Evolutionary conservation across 371 early-diverging fungal genomes (phyloP).

Genomic region (Actinomortierella wolfii): DNA sequence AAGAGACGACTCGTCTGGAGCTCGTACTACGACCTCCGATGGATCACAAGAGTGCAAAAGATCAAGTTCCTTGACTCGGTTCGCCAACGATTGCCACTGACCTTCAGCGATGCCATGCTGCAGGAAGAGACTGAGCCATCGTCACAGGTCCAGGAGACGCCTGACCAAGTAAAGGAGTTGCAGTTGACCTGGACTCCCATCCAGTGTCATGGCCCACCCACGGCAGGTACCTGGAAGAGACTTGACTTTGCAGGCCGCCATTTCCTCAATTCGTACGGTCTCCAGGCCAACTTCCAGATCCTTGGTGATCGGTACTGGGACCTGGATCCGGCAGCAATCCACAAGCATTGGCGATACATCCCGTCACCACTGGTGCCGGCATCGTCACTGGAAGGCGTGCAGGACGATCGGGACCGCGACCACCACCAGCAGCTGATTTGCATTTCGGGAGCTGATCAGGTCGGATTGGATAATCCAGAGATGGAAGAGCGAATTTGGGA

Average conservation of each 20-base stretch:
- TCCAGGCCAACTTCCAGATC: conserved; percentile 28
- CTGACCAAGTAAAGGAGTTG: background rate
- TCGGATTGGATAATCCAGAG: conserved; percentile 19
- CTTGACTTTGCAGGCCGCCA: conserved; percentile 39
- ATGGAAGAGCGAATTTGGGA: conserved; percentile 36
- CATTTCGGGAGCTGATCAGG: conserved; percentile 29
- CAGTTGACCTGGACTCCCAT: conserved; percentile 4
- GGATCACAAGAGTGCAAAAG: no score
- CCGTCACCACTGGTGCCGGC: background rate
- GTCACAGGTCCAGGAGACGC: conserved; percentile 13
- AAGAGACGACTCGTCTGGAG: no score
- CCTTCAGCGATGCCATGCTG: conserved; percentile 30
- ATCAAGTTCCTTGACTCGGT: no score
- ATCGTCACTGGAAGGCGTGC: background rate
- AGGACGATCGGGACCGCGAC: background rate
- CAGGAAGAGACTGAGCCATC: conserved; percentile 28
- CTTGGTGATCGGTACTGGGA: conserved; percentile 27
- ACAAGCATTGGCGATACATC: conserved; percentile 20
- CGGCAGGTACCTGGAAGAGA: conserved; percentile 31
- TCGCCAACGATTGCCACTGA: background rate
- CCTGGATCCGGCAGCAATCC: conserved; percentile 23
- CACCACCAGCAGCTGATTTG: conserved; percentile 24
- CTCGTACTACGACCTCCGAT: no score
- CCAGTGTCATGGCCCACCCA: conserved; percentile 32
- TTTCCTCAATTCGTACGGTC: conserved; percentile 32